phyloP scores from a whole-genome alignment of 768 basidiomycete genomes.

The Fomitopsis serialis region DNA sequence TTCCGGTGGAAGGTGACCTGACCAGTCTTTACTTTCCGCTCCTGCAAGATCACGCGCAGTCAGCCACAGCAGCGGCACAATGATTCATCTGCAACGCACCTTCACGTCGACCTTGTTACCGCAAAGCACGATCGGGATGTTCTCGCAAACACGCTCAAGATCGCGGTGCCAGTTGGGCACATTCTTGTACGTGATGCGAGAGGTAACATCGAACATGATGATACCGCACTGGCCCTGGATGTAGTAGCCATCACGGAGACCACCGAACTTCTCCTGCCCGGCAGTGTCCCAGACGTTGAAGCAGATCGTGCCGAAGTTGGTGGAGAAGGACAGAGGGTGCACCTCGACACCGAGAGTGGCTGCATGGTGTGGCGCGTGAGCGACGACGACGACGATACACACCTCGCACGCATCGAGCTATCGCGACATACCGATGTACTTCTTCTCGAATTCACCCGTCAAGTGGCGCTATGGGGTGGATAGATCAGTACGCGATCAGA shows the following conservation, averaged over 20 bases:
- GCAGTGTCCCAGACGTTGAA: constrained; percentile 99
- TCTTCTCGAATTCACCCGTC: constrained; percentile 99
- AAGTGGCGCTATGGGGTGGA: constrained; percentile 71
- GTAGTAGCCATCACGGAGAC: constrained; percentile 94
- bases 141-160: constrained; percentile 98
- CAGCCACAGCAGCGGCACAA: neutral
- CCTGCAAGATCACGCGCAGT: constrained; percentile 41
- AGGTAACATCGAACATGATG: constrained; percentile 99
- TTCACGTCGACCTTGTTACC: constrained; percentile 99
- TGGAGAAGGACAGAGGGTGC: constrained; percentile 91
- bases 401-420: constrained; percentile 10
- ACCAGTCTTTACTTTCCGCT: constrained; percentile 99
- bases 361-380: constrained; percentile 28
- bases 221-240: constrained; percentile 99
- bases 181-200: constrained; percentile 99
- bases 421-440: constrained; percentile 81
- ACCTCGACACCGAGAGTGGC: constrained; percentile 99
- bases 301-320: constrained; percentile 98
- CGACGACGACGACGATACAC: constrained; percentile 1
- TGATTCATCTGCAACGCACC: constrained; percentile 35
- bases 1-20: constrained; percentile 99
- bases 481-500: constrained; percentile 56
- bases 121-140: constrained; percentile 98
- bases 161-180: constrained; percentile 99
- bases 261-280: constrained; percentile 99